Conservation (phyloP, 495 filamentous ascomycete genomes). For the Annulohypoxylon maeteangense region DNA sequence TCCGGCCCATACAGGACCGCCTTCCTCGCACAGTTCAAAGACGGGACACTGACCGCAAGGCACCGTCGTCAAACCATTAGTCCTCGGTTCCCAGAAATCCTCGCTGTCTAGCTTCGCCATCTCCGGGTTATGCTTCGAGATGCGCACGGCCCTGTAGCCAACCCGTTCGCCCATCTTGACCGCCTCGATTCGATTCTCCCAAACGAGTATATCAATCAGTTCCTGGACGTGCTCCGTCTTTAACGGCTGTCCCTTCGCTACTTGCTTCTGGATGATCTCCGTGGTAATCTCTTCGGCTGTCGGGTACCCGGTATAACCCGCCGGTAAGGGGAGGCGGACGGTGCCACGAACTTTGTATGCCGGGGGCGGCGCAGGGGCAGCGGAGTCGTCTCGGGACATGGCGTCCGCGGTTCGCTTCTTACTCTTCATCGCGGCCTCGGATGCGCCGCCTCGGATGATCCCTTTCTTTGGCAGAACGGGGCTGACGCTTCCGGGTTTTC, state of each 20-base stretch:
- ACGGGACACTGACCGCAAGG: slow-evolving; percentile 95
- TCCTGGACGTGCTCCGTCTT: slow-evolving; percentile 78
- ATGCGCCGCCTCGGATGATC: slow-evolving; percentile 50
- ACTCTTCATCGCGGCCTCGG: slow-evolving; percentile 49
- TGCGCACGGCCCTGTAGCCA: slow-evolving; percentile 62
- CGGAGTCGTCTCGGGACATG: slow-evolving; percentile 54
- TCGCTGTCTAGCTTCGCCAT: slow-evolving; percentile 52
- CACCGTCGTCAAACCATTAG: slow-evolving; percentile 79
- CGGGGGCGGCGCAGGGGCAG: slow-evolving; percentile 4
- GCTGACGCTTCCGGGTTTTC: slow-evolving; percentile 35
- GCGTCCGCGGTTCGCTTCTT: slow-evolving; percentile 58
- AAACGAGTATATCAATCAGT: slow-evolving; percentile 84
- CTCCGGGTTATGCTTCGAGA: slow-evolving; percentile 51
- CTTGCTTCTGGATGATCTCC: slow-evolving; percentile 70
- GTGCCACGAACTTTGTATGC: slow-evolving; percentile 58
- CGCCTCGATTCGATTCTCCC: slow-evolving; percentile 79
- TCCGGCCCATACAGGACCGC: slow-evolving; percentile 85
- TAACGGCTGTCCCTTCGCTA: slow-evolving; percentile 71
- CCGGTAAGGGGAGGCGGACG: slow-evolving; percentile 70
- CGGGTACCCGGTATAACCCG: slow-evolving; percentile 78
- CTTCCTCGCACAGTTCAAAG: slow-evolving; percentile 90
- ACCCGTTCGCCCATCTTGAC: slow-evolving; percentile 55
- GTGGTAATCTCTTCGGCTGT: slow-evolving; percentile 76
- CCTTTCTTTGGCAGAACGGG: slow-evolving; percentile 57
- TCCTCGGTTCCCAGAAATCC: slow-evolving; percentile 57